Evolutionary conservation across 345 rosid genomes (phyloP), one percentile per base, ranked within the genome.

Genomic region (Pistacia vera): DNA sequence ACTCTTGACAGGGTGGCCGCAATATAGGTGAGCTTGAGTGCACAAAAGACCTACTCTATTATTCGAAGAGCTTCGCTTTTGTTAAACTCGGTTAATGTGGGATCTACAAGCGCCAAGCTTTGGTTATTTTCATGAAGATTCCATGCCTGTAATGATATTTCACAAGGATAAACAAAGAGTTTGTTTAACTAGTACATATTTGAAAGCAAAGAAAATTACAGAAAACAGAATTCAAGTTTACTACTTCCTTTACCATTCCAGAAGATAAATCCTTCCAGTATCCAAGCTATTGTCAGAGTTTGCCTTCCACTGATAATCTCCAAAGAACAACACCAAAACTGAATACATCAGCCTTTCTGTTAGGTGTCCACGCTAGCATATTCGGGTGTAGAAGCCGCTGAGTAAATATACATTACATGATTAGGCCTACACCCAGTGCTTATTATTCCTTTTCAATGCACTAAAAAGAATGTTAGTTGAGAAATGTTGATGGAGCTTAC

Each of bases 331-430:
- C 25, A 22, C 25, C 25, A 22, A 22, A 22, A 22, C 25, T 22
- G 25, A 22, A 22, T 22, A 22, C 25, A 22, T 22, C 25, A 22
- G 25, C 25, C 25, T 22, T 22, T 22, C 25, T 22, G 25, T 75
- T 44, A 85, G 38, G 66, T 82, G 71, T 44, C 85, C 88, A 2
- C 74, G 68, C 78, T 67, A 30, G 83, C 88, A 52, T 85, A 85
- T 68, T 85, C 88, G 0, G 88, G 85, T 14, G 85, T 83, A 22
- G 25, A 22, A 22, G 25, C 25, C 25, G 25, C 25, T 22, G 25
- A 22, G 25, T 83, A 84, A 77, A 54, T 82, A 84, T 36, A 2
- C 3, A 2, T 36, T 36, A 36, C 5, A 36, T 2, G 38, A 36
- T 36, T 2, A 36, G 38, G 38, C 38, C 38, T 36, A 36, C 38